These are phyloP conservation scores for Elasticomyces elasticus DNA, from an alignment of 495 filamentous ascomycete species.

Conservation along the genomic window DNA sequence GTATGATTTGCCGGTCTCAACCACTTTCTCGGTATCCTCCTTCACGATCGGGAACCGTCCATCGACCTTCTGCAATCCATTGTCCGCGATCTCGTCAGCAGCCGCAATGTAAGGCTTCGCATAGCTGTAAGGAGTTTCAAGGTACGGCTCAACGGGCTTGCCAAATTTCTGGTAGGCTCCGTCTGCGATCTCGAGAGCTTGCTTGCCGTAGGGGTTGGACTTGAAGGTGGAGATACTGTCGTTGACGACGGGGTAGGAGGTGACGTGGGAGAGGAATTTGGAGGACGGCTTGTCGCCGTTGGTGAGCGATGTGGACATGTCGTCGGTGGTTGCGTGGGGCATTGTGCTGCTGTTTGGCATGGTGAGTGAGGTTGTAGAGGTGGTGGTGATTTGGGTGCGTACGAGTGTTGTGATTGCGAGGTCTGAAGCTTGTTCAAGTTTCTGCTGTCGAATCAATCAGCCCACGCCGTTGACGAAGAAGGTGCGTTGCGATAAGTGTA, in stretches of 20 bases:
- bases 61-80: constrained; percentile 64
- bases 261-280: constrained; percentile 47
- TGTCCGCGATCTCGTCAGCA: constrained; percentile 70
- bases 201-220: constrained; percentile 66
- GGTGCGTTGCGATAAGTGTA: not conserved
- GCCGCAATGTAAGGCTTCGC: constrained; percentile 73
- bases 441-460: not conserved
- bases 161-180: constrained; percentile 55
- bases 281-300: constrained; percentile 56
- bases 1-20: constrained; percentile 52
- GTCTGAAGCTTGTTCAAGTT: not conserved
- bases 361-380: not conserved
- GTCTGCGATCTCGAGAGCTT: constrained; percentile 62
- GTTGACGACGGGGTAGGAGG: constrained; percentile 73
- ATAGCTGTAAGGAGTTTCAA: constrained; percentile 64
- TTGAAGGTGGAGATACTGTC: constrained; percentile 72
- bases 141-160: constrained; percentile 66
- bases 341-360: too few relatives aligned
- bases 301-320: constrained; percentile 31
- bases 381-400: not conserved
- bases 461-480: not conserved
- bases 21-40: constrained; percentile 71
- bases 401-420: not conserved
- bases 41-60: constrained; percentile 74
- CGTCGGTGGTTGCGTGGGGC: constrained; percentile 35